Conservation (phyloP, 2,329 filamentous ascomycete genomes). For the Pleomassaria siparia region DNA sequence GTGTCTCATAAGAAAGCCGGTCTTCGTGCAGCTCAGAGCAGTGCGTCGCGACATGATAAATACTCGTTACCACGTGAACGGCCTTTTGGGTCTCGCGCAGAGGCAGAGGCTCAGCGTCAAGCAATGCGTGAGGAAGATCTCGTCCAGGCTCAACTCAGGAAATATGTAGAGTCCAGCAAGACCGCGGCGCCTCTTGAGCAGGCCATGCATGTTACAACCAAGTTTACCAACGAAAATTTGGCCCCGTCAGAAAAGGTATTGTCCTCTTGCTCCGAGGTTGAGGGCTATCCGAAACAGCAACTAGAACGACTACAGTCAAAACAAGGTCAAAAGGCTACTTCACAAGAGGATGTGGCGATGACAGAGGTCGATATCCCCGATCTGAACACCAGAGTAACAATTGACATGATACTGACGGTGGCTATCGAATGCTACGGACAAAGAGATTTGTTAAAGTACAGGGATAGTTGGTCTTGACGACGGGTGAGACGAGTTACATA, state of each 20-base stretch:
- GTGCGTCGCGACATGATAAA: not conserved
- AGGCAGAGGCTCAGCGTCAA: conserved; percentile 17
- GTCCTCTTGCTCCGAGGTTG: conserved; percentile 8
- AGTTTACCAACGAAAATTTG: not conserved
- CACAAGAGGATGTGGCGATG: not conserved
- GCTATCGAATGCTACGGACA: conserved; percentile 90
- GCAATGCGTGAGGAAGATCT: not conserved
- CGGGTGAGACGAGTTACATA: not conserved
- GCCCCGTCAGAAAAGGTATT: not conserved
- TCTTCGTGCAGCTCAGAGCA: not conserved
- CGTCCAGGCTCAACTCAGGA: not conserved
- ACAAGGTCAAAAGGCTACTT: conserved; percentile 12
- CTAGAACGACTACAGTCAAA: conserved; percentile 5
- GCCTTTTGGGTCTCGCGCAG: conserved; percentile 14
- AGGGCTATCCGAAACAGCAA: conserved; percentile 1
- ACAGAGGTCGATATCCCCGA: conserved; percentile 44
- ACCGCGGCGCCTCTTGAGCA: not conserved
- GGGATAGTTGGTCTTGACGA: conserved; percentile 53
- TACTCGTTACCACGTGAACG: not conserved
- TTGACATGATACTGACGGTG: conserved; percentile 90
- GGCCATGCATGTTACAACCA: not conserved
- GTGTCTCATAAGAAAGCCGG: conserved; percentile 4
- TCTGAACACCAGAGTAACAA: conserved; percentile 60
- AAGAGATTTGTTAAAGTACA: conserved; percentile 76
- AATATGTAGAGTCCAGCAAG: not conserved